phyloP scores from a whole-genome alignment of 345 rosid species.

The Populus simonii region DNA sequence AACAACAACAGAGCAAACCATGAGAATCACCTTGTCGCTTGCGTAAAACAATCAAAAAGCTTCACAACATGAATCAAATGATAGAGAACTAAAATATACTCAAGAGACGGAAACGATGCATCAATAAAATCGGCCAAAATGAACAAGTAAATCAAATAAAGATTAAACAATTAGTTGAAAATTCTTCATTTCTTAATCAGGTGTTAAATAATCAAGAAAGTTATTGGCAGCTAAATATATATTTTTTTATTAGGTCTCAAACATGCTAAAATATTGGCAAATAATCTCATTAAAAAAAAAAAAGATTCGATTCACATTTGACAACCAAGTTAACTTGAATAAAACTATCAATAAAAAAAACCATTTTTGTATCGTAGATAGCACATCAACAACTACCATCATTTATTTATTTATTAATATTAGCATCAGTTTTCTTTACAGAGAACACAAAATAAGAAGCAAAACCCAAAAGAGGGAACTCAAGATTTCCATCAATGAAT shows the following conservation, averaged over 20 bases:
- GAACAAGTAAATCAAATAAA: constrained; percentile 16
- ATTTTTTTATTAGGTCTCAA: not conserved
- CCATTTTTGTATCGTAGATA: not conserved
- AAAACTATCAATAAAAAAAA: not conserved
- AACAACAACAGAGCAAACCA: constrained; percentile 20
- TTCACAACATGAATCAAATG: not conserved
- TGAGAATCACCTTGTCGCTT: constrained; percentile 9
- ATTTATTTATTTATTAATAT: not conserved
- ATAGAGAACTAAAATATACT: not conserved
- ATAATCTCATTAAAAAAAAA: not conserved
- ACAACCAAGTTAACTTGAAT: not conserved
- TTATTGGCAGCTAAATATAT: constrained; percentile 18
- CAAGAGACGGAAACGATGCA: constrained; percentile 20
- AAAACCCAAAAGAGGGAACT: not conserved
- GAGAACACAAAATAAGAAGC: not conserved
- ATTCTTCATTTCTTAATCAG: constrained; percentile 8
- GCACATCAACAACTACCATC: not conserved
- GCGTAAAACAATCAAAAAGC: not conserved
- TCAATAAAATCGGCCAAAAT: constrained; percentile 27
- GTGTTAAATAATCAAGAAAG: constrained; percentile 3
- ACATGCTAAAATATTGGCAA: constrained; percentile 9
- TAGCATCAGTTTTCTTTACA: not conserved
- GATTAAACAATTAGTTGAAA: constrained; percentile 13
- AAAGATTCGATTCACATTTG: not conserved
- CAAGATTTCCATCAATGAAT: not conserved